Base-by-base conservation (phyloP, 1,284 basidiomycete species). In the Violaceomyces palustris region DNA sequence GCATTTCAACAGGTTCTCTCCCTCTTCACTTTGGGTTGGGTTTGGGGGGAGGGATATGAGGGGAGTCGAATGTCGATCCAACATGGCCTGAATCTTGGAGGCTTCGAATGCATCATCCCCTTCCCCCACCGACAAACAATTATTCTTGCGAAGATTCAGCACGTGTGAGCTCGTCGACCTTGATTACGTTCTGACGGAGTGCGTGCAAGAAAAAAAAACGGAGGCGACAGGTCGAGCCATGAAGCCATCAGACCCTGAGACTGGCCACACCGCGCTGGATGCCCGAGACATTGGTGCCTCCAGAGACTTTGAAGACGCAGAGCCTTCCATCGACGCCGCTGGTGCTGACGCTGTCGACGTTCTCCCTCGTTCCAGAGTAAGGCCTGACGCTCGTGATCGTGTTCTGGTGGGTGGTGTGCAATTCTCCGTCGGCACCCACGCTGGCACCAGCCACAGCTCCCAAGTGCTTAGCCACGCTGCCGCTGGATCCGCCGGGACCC, bases 291-390 rank as follows among this genome's bases (percentile, higher is more conserved):
- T 49, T 48, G 6, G 55, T 50, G n/a, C 49, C 59, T 15, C 60
- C 81, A 17, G 79, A 78, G 42, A 78, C 79, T n/a, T 83, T 82
- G 89, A 94, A 99, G 45, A 98, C 79, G 21, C 93, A 90, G 49
- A 99, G 76, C 64, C 85, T 85, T 5, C 94, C 94, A 75, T 98
- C 94, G 22, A 92, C 87, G 8, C 91, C 94, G n/a, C 83, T 85
- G 14, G 92, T 96, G 71, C 86, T 89, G 46, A 99, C 84, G 62
- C 81, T 81, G 35, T 77, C 79, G 6, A 96, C 84, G 3, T 79
- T 75, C 0, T 18, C 43, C 1, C 50, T 63, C 4, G 24, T 14
- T 0, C 81, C 82, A 17, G 78, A 39, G 52, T 58, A 70, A 2
- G 57, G 35, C 6, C 70, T 48, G 9, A 73, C 55, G 30, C 52